A percentile compares a stretch with the other conserved stretches of the same genome.
These are phyloP conservation scores for Dryas alaskensis DNA, from an alignment of 306 rosid species.

Conservation along the genomic window DNA sequence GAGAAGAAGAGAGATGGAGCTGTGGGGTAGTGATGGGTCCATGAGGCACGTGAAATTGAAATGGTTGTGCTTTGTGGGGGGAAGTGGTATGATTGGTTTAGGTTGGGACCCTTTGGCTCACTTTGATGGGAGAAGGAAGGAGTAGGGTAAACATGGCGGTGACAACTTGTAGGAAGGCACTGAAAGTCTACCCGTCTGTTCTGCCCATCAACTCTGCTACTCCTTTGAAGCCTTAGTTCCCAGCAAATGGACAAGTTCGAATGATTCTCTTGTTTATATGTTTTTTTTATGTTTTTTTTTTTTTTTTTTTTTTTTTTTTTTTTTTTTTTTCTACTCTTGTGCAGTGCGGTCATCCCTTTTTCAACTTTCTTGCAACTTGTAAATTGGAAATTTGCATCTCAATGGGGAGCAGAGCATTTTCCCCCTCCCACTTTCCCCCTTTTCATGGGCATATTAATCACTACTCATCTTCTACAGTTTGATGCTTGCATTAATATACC, in stretches of 20 bases:
- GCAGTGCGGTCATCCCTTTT: slow-evolving; percentile 19
- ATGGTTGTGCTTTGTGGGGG: slow-evolving; percentile 45
- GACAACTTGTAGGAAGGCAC: slow-evolving; percentile 32
- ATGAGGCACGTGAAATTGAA: slow-evolving; percentile 65
- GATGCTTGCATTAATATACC: slow-evolving; percentile 2
- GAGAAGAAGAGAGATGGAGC: slow-evolving; percentile 37
- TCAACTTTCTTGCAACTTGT: slow-evolving; percentile 34
- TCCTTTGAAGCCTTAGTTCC: slow-evolving; percentile 43
- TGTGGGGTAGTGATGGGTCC: slow-evolving; percentile 70
- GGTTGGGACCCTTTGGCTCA: slow-evolving; percentile 48
- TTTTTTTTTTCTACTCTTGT: background rate
- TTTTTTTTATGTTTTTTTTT: background rate
- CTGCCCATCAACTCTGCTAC: slow-evolving; percentile 30
- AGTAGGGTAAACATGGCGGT: slow-evolving; percentile 32
- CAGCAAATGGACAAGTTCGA: slow-evolving; percentile 45
- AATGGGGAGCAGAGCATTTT: slow-evolving; percentile 26
- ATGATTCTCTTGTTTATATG: slow-evolving; percentile 42
- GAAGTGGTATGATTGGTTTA: slow-evolving; percentile 40
- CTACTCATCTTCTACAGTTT: background rate
- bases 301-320: slow-evolving; percentile 23
- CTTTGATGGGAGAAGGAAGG: slow-evolving; percentile 39
- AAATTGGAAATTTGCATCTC: slow-evolving; percentile 35
- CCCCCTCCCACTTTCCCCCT: slow-evolving; percentile 24
- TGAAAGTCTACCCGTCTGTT: slow-evolving; percentile 31
- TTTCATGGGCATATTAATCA: slow-evolving; percentile 19